Conservation (phyloP, 805 yeast species). For the Danielozyma ontarioensis region DNA sequence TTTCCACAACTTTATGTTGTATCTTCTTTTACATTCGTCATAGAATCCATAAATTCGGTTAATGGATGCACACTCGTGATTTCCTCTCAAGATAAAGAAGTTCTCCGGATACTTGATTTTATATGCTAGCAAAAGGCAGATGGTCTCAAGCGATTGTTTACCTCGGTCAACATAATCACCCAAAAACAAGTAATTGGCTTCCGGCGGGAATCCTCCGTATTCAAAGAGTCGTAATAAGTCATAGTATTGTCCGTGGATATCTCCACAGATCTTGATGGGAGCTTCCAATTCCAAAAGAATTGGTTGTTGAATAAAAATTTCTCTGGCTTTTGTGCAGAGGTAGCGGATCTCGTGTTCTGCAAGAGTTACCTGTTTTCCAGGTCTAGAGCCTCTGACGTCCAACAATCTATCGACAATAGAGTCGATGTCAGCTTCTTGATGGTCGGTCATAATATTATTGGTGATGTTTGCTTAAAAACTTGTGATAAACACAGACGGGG, state of each 20-base stretch:
- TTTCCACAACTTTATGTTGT: constrained; percentile 97
- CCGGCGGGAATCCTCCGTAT: constrained; percentile 99
- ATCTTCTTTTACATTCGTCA: constrained; percentile 98
- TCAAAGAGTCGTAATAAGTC: constrained; percentile 92
- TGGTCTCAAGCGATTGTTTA: constrained; percentile 93
- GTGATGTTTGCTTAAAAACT: too few relatives aligned
- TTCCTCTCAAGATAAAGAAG: constrained; percentile 93
- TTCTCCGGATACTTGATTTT: constrained; percentile 98
- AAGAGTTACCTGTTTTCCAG: constrained; percentile 93
- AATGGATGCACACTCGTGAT: constrained; percentile 97
- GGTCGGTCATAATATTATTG: constrained; percentile 25
- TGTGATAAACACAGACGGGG: not conserved
- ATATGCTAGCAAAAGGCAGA: constrained; percentile 88
- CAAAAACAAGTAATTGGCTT: constrained; percentile 88
- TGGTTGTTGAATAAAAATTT: constrained; percentile 96
- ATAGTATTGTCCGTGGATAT: constrained; percentile 97
- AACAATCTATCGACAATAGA: constrained; percentile 93
- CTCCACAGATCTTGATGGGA: constrained; percentile 96
- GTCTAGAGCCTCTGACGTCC: constrained; percentile 97
- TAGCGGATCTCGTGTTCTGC: constrained; percentile 92
- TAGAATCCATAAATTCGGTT: constrained; percentile 97
- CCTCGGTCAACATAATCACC: constrained; percentile 99
- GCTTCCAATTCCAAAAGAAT: constrained; percentile 93
- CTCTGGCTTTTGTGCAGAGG: constrained; percentile 96
- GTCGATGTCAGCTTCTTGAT: constrained; percentile 86